Evolutionary conservation across 495 filamentous ascomycete species (phyloP).

Genomic region (Penicillium salamii): DNA sequence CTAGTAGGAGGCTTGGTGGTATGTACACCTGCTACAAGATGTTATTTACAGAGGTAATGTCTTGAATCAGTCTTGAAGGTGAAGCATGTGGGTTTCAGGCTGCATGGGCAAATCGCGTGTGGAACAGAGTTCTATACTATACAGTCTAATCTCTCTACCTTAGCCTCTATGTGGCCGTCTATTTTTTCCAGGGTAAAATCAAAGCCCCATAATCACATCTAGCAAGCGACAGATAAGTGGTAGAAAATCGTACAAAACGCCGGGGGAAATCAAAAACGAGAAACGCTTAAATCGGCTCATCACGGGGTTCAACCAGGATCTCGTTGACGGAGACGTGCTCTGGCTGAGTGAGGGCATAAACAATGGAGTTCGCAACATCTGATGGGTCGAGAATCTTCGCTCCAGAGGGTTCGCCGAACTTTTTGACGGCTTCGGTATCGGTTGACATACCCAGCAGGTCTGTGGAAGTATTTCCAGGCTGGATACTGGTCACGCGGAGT

Average conservation of each 20-base stretch:
- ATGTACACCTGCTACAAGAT: too few relatives aligned
- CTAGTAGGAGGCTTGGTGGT: too few relatives aligned
- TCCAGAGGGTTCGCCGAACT: slow-evolving; percentile 63
- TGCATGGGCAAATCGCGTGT: slow-evolving; percentile 8
- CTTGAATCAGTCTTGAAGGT: too few relatives aligned
- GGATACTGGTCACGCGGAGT: slow-evolving; percentile 60
- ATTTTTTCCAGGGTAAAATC: slow-evolving; percentile 1
- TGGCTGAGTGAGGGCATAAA: slow-evolving; percentile 62
- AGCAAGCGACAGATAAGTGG: neutral
- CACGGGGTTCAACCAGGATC: slow-evolving; percentile 66
- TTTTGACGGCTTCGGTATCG: slow-evolving; percentile 65
- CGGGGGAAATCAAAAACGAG: neutral
- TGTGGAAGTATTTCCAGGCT: slow-evolving; percentile 65
- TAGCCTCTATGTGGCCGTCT: slow-evolving; percentile 2
- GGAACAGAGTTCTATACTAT: slow-evolving; percentile 6
- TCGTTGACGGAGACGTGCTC: slow-evolving; percentile 68
- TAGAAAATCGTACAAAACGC: slow-evolving; percentile 1
- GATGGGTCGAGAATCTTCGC: slow-evolving; percentile 61
- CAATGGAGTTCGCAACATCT: slow-evolving; percentile 62
- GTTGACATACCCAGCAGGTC: slow-evolving; percentile 63
- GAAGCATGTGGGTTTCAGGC: neutral
- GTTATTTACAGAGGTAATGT: too few relatives aligned
- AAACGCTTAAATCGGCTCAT: slow-evolving; percentile 59
- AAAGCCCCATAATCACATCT: neutral
- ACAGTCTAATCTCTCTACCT: slow-evolving; percentile 4